Evolutionary conservation across 306 rosid genomes (phyloP).

Genomic region (Vigna hirtella): DNA sequence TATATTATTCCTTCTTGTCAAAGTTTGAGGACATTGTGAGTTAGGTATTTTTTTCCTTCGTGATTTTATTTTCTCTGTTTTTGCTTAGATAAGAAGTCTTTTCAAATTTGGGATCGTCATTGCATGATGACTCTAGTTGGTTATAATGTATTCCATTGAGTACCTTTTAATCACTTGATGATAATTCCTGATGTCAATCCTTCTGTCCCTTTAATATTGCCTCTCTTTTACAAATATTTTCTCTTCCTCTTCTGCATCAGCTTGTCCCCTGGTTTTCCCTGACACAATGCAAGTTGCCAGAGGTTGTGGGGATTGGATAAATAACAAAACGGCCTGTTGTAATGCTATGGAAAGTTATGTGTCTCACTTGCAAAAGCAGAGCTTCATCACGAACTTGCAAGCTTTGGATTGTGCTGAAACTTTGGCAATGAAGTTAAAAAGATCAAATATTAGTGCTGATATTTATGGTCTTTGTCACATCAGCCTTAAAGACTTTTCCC

Average conservation of each 20-base stretch:
- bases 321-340: slow-evolving; percentile 79
- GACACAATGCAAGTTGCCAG: slow-evolving; percentile 63
- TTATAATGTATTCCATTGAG: not conserved
- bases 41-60: slow-evolving; percentile 9
- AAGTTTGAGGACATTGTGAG: slow-evolving; percentile 29
- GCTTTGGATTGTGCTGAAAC: slow-evolving; percentile 92
- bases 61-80: not conserved
- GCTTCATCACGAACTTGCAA: slow-evolving; percentile 93
- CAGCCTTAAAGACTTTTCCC: slow-evolving; percentile 94
- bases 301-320: slow-evolving; percentile 73
- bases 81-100: slow-evolving; percentile 10
- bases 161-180: slow-evolving; percentile 4
- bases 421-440: slow-evolving; percentile 77
- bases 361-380: slow-evolving; percentile 95
- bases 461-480: slow-evolving; percentile 83
- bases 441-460: slow-evolving; percentile 65
- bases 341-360: slow-evolving; percentile 83
- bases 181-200: slow-evolving; percentile 38
- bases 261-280: slow-evolving; percentile 86
- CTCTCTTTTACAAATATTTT: slow-evolving; percentile 31
- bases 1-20: not conserved
- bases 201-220: slow-evolving; percentile 29
- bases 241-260: slow-evolving; percentile 51
- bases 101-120: slow-evolving; percentile 14
- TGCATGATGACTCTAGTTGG: slow-evolving; percentile 8